A percentile compares a stretch with the other conserved stretches of the same genome.
phyloP scores from a whole-genome alignment of 306 rosid genomes.

The Crotalaria pallida region DNA sequence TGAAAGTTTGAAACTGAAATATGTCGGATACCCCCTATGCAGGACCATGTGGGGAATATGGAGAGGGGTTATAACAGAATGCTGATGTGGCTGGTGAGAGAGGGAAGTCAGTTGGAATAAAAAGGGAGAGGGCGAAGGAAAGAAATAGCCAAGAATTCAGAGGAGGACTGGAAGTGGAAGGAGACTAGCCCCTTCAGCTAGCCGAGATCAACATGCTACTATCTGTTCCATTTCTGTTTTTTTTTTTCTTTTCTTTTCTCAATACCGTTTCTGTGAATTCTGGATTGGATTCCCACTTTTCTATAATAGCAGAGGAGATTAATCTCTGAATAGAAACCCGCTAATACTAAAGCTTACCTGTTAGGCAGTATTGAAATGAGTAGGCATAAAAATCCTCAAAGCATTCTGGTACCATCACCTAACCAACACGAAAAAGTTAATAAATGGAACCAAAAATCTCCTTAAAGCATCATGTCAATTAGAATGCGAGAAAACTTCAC shows the following conservation, averaged over 20 bases:
- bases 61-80: not conserved
- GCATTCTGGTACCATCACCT: slow-evolving; percentile 39
- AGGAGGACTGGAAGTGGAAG: not conserved
- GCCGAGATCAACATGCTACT: not conserved
- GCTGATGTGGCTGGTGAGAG: not conserved
- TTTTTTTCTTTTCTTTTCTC: not conserved
- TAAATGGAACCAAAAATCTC: slow-evolving; percentile 7
- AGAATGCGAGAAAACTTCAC: not conserved
- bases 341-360: slow-evolving; percentile 38
- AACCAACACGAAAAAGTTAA: slow-evolving; percentile 20
- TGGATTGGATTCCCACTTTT: not conserved
- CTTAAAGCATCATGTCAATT: slow-evolving; percentile 15
- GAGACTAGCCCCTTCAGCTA: not conserved
- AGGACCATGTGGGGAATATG: not conserved
- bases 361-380: slow-evolving; percentile 54
- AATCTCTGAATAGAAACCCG: not conserved
- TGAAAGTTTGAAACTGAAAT: not conserved
- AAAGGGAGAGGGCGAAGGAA: not conserved
- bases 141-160: not conserved
- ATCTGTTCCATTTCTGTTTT: not conserved
- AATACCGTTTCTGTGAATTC: not conserved
- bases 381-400: slow-evolving; percentile 57
- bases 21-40: not conserved
- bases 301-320: not conserved
- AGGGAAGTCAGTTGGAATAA: not conserved